Base-by-base conservation (phyloP, 2,329 filamentous ascomycete species). In the Elsinoe arachidis region DNA sequence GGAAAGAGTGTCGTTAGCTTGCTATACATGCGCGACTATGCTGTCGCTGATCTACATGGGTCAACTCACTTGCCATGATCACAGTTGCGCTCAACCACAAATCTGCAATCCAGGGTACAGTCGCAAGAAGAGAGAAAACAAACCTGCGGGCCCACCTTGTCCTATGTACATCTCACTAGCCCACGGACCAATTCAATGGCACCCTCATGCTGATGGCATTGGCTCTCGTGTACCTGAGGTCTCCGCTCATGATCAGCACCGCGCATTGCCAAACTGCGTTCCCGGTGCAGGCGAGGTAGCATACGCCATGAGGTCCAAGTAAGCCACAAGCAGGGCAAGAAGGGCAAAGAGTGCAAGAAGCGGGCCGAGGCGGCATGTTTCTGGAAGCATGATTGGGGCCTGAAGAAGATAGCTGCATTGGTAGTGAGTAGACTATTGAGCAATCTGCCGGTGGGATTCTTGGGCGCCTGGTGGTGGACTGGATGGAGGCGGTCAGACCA, bases 361-460 rank as follows among this genome's bases (percentile, higher is more conserved):
- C 49, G 49, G 49, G 49, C 49, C 49, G 49, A 53, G 49, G 49
- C 49, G 49, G 49, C 17, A 35, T 11, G 12, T 11, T 53, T 53
- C 49, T 53, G 34, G 49, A 53, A 53, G 49, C 26, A 35, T 53
- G 49, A 53, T 53, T 53, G 49, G 49, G 33, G 49, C 26, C 49
- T 35, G 33, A 17, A 15, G 26, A 9, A 7, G 26, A 34, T 46
- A 46, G 33, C 12, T 53, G 49, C 49, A 34, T 15, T 15, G 33
- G 49, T 53, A 53, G 49, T 53, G 49, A 37, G 49, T 10, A 53
- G 34, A 53, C 49, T 53, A 53, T 53, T 53, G 49, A 26, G n/a
- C 10, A 38, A 39, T 39, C 33, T 53, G 49, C 49, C 35, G 49
- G 49, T 39, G 49, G 33, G 49, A 53, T 34, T 53, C 33, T 35